Conservation (phyloP, 2,329 filamentous ascomycete species). For the Xylaria sp. region DNA sequence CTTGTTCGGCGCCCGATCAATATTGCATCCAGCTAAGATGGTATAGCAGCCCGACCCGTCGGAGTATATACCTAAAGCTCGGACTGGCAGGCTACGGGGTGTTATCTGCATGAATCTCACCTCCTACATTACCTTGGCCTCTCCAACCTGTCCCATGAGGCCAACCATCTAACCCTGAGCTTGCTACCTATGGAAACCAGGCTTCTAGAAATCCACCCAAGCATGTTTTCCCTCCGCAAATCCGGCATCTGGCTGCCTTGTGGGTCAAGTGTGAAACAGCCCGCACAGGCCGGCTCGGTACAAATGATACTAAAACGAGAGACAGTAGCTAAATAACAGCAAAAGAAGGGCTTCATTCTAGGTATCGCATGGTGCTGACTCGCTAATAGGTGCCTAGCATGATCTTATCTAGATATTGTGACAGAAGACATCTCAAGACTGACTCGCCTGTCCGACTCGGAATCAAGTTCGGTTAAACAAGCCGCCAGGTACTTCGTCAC, state of each 20-base stretch:
- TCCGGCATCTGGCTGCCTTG: conserved; percentile 6
- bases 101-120: conserved; percentile 25
- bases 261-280: conserved; percentile 13
- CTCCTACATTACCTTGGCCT: conserved; percentile 12
- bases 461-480: not conserved
- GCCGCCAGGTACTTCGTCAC: not conserved
- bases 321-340: not conserved
- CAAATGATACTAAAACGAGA: conserved; percentile 4
- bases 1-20: conserved; percentile 17
- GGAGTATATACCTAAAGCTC: conserved; percentile 4
- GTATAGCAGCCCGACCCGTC: conserved; percentile 21
- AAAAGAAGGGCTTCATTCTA: not conserved
- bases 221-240: conserved; percentile 6
- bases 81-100: not conserved
- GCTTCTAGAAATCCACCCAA: conserved; percentile 23
- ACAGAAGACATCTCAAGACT: conserved; percentile 6
- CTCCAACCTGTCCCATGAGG: conserved; percentile 18
- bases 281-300: not conserved
- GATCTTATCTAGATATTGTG: not conserved
- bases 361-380: conserved; percentile 17
- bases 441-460: conserved; percentile 12
- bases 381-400: conserved; percentile 4
- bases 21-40: conserved; percentile 1
- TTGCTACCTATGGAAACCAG: not conserved
- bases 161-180: conserved; percentile 1